Evolutionary conservation across 2,329 filamentous ascomycete species (phyloP), one percentile per base, ranked within the genome.

Genomic region (Pyricularia pennisetigena): DNA sequence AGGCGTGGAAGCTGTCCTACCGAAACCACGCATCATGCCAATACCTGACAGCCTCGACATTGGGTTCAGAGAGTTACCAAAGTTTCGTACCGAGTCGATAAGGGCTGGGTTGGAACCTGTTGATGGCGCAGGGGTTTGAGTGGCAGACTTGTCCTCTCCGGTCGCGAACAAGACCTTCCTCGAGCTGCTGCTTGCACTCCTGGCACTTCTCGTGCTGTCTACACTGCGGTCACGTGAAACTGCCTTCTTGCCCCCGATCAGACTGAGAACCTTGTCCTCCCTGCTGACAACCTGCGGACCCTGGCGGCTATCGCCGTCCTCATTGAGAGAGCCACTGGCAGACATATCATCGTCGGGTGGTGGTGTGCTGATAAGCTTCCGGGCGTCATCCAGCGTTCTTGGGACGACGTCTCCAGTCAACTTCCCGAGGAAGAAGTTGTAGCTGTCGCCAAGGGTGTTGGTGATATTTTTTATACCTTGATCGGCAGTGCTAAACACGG

Each of bases 401-500:
- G 95, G 95, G 0, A 97, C 84, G 7, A 87, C 79, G 2, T 88
- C 83, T 20, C 84, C 70, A 2, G 65, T 54, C 24, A 97, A 83
- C 72, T 93, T 92, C 20, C 94, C 94, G 68, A 99, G 88, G 28
- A 99, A 81, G 76, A 98, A 97, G 70, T 93, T 95, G 79, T 97
- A 96, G 76, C 93, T 97, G 74, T 92, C 93, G 69, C 94, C 94
- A 4, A 98, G 82, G 65, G 93, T 96, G 74, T 86, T 94, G 70
- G 94, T 92, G 72, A 99, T 97, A 49, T 89, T 96, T 75, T 97
- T 97, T 71, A 98, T 83, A 1, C 94, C 87, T 76, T 97, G 93
- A 74, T 99, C 95, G 12, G 95, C 95, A 0, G 93, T 94, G 72
- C 86, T 93, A 69, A 97, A 86, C 29, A 97, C 88, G 1, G 91